Evolutionary conservation across 179 eudicot genomes (phyloP), one percentile per base, ranked within the genome.

Genomic region (Silene coronaria): DNA sequence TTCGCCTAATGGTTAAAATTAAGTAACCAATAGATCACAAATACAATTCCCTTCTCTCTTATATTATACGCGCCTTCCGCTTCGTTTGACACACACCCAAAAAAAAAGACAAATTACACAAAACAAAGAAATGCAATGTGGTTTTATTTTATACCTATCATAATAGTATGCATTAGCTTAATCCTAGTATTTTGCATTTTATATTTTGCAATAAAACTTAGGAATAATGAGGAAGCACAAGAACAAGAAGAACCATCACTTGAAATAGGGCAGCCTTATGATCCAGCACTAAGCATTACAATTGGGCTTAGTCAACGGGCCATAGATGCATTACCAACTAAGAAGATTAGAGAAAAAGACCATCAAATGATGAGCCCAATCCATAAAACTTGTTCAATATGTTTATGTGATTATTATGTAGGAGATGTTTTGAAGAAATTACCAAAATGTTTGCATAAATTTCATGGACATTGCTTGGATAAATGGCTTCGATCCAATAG

Each of bases 401-500:
- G 74, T 22, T n/a, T 71, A 3, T 14, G 21, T 6, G 74, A 71
- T 14, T 71, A 71, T 71, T 8, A 48, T 6, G 42, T 45, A 11
- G 51, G 38, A 5, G 74, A 71, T 27, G 30, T 17, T 11, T 26
- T 71, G 38, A 71, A 28, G 28, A 71, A 2, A n/a, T 51, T 71
- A n/a, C 61, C 74, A 4, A 13, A 53, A 5, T 71, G 74, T 51
- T 26, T 13, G 13, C 74, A 71, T 71, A 13, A 36, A 6, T 51
- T 53, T 12, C 75, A 72, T 57, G 13, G 17, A 14, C 46, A 72
- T 72, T 55, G 75, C 60, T 24, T 72, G 21, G 75, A 72, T 72
- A 19, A 28, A 32, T 72, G 75, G 75, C 75, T 72, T 55, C 7
- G 57, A 6, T 55, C n/a, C 1, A 72, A 72, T 17, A 34, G 14